phyloP scores from a whole-genome alignment of 495 filamentous ascomycete species.

The Viridothelium virens region DNA sequence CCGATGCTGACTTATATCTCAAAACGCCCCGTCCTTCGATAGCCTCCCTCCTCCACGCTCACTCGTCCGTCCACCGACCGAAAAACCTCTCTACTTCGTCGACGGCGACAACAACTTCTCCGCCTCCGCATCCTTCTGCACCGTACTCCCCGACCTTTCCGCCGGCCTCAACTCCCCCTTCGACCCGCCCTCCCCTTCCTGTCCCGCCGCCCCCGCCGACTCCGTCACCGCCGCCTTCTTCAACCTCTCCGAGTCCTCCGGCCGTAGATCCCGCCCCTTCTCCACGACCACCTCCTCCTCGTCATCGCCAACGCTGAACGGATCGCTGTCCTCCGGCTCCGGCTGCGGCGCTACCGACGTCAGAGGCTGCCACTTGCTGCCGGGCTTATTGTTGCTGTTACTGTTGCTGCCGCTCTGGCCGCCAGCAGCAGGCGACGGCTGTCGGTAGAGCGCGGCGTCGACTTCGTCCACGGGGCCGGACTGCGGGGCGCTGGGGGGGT shows the following conservation, averaged over 20 bases:
- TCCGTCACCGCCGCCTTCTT: conserved; percentile 49
- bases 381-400: conserved; percentile 46
- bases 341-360: conserved; percentile 81
- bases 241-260: conserved; percentile 57
- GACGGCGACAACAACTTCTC: conserved; percentile 32
- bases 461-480: conserved; percentile 58
- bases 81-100: not conserved
- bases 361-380: conserved; percentile 95
- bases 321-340: conserved; percentile 71
- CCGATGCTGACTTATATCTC: not conserved
- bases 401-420: too few species aligned
- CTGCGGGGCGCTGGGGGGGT: conserved; percentile 50
- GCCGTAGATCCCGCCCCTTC: conserved; percentile 54
- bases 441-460: conserved; percentile 59
- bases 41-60: too few species aligned
- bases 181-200: conserved; percentile 27
- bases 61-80: not conserved
- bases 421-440: conserved; percentile 30
- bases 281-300: conserved; percentile 86
- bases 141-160: conserved; percentile 32
- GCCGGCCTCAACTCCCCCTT: conserved; percentile 32
- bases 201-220: conserved; percentile 34
- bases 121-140: conserved; percentile 39
- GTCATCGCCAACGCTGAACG: conserved; percentile 92
- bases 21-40: too few species aligned